phyloP scores from a whole-genome alignment of 306 rosid genomes.

The Canavalia gladiata region DNA sequence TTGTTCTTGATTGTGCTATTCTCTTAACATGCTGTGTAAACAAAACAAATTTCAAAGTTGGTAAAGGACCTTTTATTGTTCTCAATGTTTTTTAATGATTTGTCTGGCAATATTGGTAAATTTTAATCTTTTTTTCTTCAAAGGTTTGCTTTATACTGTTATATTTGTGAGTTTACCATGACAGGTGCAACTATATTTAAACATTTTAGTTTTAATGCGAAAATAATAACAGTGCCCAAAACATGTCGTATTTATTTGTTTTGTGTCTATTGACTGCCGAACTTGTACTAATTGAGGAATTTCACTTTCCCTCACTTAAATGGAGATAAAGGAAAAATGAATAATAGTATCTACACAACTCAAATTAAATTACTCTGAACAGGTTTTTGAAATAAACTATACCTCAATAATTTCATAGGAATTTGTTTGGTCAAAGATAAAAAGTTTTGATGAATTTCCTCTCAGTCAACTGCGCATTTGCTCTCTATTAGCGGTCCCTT shows the following conservation, averaged over 20 bases:
- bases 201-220: not conserved
- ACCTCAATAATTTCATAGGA: not conserved
- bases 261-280: not conserved
- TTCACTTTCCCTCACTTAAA: not conserved
- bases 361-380: not conserved
- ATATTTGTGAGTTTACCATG: not conserved
- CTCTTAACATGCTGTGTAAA: constrained; percentile 21
- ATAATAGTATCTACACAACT: constrained; percentile 1
- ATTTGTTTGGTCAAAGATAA: not conserved
- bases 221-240: not conserved
- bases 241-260: constrained; percentile 18
- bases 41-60: constrained; percentile 9
- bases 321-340: not conserved
- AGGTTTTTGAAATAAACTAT: not conserved
- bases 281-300: constrained; percentile 14
- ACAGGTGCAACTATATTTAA: not conserved
- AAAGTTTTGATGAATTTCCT: constrained; percentile 32
- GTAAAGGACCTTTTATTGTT: not conserved
- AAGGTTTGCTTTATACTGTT: constrained; percentile 2
- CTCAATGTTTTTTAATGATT: not conserved
- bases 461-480: constrained; percentile 14
- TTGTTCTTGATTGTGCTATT: constrained; percentile 4
- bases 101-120: constrained; percentile 16
- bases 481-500: not conserved
- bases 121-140: constrained; percentile 1